Percentiles rank a stretch among this genome's conserved stretches.
phyloP scores from a whole-genome alignment of 345 rosid genomes.

The Moricandia moricandioides region DNA sequence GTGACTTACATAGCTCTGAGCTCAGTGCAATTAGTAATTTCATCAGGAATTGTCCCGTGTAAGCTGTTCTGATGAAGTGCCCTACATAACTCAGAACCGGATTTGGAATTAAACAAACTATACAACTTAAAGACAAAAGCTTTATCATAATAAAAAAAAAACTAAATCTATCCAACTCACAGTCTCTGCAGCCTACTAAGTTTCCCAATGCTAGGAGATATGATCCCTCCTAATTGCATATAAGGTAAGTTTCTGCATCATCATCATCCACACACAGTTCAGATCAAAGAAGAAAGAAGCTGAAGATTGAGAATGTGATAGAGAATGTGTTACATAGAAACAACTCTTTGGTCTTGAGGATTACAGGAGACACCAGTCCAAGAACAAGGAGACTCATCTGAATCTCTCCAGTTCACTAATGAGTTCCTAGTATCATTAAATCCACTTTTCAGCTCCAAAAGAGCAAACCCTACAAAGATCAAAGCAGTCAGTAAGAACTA shows the following conservation, averaged over 20 bases:
- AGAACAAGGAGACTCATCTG: constrained; percentile 74
- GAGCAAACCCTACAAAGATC: constrained; percentile 51
- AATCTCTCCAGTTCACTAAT: constrained; percentile 68
- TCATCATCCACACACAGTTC: constrained; percentile 13
- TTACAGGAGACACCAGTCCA: constrained; percentile 94
- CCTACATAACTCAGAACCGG: constrained; percentile 36
- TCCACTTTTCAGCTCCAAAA: constrained; percentile 67
- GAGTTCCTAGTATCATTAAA: constrained; percentile 72
- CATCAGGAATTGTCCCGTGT: constrained; percentile 79
- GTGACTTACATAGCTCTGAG: constrained; percentile 87
- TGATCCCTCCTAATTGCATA: constrained; percentile 79
- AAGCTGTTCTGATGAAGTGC: constrained; percentile 92
- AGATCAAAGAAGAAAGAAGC: constrained; percentile 3
- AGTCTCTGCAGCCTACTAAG: constrained; percentile 73
- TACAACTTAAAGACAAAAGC: background rate
- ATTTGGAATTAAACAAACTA: background rate
- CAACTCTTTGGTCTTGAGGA: constrained; percentile 63
- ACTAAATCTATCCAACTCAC: constrained; percentile 47
- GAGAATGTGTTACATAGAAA: constrained; percentile 50
- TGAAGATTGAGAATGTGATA: background rate
- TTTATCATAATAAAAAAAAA: background rate
- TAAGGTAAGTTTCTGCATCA: constrained; percentile 76
- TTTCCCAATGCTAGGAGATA: constrained; percentile 91
- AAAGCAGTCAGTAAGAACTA: background rate
- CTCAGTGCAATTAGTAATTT: constrained; percentile 70